A percentile compares a stretch with the other conserved stretches of the same genome.
Evolutionary conservation across 257 asterid genomes (phyloP).

Genomic region (Lantana camara): DNA sequence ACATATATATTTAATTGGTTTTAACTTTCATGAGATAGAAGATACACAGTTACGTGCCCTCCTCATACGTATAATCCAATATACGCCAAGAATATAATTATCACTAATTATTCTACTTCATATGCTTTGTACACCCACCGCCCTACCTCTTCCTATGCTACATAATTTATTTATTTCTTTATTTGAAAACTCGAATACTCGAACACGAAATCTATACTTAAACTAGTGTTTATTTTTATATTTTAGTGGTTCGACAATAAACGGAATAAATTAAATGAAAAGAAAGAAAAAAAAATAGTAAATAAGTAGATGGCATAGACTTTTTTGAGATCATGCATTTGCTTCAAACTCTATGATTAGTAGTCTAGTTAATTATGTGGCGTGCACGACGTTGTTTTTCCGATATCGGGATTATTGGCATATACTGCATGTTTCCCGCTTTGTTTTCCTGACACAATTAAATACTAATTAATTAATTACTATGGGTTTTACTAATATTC

Average conservation of each 20-base stretch:
- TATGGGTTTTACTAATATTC: background rate
- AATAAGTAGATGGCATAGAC: background rate
- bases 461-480: background rate
- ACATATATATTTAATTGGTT: background rate
- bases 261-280: too few relatives aligned
- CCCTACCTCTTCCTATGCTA: background rate
- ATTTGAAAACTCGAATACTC: too few relatives aligned
- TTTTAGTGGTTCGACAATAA: too few relatives aligned
- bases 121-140: slow-evolving; percentile 13
- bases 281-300: too few relatives aligned
- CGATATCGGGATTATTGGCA: background rate
- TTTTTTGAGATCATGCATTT: background rate
- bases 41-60: slow-evolving; percentile 13
- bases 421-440: background rate
- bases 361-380: background rate
- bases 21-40: background rate
- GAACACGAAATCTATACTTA: too few relatives aligned
- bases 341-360: background rate
- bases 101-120: background rate
- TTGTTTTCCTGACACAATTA: background rate
- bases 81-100: slow-evolving; percentile 25
- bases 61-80: slow-evolving; percentile 9
- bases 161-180: too few relatives aligned
- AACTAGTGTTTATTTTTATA: too few relatives aligned
- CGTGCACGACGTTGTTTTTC: background rate